Percentiles rank a stretch among this genome's conserved stretches.
These are phyloP conservation scores for Skeletonema potamos DNA, from an alignment of 108 stramenopile genomes.

Conservation along the genomic window DNA sequence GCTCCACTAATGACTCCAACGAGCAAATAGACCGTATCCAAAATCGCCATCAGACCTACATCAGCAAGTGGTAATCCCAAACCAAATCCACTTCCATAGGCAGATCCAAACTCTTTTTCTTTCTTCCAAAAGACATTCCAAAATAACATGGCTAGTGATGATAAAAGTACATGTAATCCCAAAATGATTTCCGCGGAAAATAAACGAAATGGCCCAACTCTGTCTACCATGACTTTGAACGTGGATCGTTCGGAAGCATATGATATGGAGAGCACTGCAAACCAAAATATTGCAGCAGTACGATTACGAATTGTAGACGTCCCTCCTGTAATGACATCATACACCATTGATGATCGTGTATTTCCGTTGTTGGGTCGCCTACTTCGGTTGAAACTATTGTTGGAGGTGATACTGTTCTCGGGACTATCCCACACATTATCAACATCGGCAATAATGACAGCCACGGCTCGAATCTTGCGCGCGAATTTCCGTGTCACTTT, in stretches of 20 bases:
- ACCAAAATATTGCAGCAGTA: constrained; percentile 76
- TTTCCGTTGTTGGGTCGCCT: background rate
- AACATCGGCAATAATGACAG: constrained; percentile 63
- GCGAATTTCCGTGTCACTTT: background rate
- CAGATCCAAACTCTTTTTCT: constrained; percentile 24
- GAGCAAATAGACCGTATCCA: constrained; percentile 76
- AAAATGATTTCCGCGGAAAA: constrained; percentile 71
- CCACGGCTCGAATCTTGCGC: constrained; percentile 25
- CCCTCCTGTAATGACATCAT: constrained; percentile 34
- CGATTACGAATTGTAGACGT: constrained; percentile 35
- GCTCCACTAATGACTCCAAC: constrained; percentile 74
- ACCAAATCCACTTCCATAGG: constrained; percentile 10
- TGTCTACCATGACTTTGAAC: constrained; percentile 81
- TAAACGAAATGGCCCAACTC: constrained; percentile 80
- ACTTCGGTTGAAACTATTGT: constrained; percentile 1
- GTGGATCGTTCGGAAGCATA: constrained; percentile 81
- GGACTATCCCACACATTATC: constrained; percentile 84
- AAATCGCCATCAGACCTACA: constrained; percentile 79
- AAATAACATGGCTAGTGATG: constrained; percentile 52
- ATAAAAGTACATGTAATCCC: constrained; percentile 59
- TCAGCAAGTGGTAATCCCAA: constrained; percentile 71
- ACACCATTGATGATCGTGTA: constrained; percentile 12
- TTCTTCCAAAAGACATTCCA: constrained; percentile 22
- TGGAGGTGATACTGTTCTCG: background rate
- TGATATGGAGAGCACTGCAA: constrained; percentile 57